phyloP scores from a whole-genome alignment of 140 eudicot genomes.

The Stevia rebaudiana region DNA sequence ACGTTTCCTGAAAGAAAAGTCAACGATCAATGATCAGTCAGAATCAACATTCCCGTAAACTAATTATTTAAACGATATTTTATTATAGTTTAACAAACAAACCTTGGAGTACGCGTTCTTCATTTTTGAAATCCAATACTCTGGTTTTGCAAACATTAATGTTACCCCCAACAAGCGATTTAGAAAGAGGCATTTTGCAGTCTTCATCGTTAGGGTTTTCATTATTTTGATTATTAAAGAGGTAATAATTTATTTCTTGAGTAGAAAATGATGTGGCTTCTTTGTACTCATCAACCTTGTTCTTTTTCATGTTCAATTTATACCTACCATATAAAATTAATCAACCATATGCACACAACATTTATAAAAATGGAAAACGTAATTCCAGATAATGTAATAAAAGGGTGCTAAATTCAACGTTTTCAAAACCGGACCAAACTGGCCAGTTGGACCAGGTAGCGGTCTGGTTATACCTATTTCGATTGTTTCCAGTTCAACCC shows the following conservation, averaged over 20 bases:
- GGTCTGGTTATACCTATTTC: no score
- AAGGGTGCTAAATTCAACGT: no score
- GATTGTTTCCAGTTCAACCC: no score
- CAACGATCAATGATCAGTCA: constrained; percentile 6
- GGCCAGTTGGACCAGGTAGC: no score
- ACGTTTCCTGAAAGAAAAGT: constrained; percentile 43
- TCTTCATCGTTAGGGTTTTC: constrained; percentile 65
- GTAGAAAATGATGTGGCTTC: constrained; percentile 35
- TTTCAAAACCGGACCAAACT: no score
- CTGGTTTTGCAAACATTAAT: constrained; percentile 73
- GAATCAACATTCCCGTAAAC: not conserved
- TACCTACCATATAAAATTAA: constrained; percentile 38
- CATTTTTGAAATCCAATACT: constrained; percentile 49
- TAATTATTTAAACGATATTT: not conserved
- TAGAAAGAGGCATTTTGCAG: constrained; percentile 70
- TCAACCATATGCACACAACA: not conserved
- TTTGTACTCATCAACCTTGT: constrained; percentile 53
- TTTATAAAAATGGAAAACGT: not conserved
- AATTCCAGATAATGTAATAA: not conserved
- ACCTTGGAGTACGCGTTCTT: constrained; percentile 65
- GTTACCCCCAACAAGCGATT: constrained; percentile 77
- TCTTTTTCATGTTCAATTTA: constrained; percentile 67
- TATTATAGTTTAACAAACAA: constrained; percentile 21
- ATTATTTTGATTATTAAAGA: constrained; percentile 43
- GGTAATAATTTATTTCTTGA: constrained; percentile 36